These are phyloP conservation scores for Colletotrichum paranaense DNA, from an alignment of 2,329 filamentous ascomycete genomes.

Conservation along the genomic window DNA sequence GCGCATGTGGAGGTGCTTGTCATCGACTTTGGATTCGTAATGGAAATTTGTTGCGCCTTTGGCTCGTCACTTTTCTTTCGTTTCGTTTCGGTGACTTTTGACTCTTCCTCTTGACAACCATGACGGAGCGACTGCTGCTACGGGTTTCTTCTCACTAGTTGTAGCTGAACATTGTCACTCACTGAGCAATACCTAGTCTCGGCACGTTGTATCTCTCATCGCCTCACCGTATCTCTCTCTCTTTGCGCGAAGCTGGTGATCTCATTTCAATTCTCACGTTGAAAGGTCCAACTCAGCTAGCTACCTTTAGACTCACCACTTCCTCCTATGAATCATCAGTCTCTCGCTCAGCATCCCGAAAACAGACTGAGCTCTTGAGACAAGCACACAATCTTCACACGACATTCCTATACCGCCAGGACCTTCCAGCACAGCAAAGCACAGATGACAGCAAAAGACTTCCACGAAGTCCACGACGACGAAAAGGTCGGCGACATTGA, in stretches of 20 bases:
- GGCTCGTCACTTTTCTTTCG: background rate
- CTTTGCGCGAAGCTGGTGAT: background rate
- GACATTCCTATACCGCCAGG: background rate
- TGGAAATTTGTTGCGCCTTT: slow-evolving; percentile 6
- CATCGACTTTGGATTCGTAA: slow-evolving; percentile 28
- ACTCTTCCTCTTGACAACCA: background rate
- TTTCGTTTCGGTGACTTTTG: background rate
- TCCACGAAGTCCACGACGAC: slow-evolving; percentile 24
- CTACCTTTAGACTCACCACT: background rate
- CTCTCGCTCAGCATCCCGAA: background rate
- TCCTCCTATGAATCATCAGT: background rate
- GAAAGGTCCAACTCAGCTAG: background rate
- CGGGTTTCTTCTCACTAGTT: background rate
- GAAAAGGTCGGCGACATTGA: slow-evolving; percentile 30
- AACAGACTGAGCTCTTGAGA: background rate
- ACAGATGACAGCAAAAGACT: slow-evolving; percentile 19
- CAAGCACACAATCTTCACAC: background rate
- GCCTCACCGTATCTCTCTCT: background rate
- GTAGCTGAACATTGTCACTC: background rate
- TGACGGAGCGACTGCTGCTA: background rate
- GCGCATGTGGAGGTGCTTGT: slow-evolving; percentile 31
- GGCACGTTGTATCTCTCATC: no score
- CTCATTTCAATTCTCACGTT: background rate
- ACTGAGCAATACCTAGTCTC: background rate
- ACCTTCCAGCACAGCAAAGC: background rate